Evolutionary conservation across 495 filamentous ascomycete species (phyloP).

Genomic region (Annulohypoxylon nitens): DNA sequence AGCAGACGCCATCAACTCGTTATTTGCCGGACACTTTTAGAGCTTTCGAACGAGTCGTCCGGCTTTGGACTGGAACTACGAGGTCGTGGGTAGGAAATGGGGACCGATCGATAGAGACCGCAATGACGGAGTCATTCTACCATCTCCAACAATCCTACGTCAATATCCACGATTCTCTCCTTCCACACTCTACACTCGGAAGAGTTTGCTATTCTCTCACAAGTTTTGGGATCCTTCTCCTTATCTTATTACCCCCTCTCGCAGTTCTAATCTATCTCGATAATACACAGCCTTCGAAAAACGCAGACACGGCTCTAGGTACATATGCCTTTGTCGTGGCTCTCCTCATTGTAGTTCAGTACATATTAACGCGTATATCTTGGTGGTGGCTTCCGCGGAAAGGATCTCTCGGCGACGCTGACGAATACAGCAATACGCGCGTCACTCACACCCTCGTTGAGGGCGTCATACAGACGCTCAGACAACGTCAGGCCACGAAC

Average conservation of each 20-base stretch:
- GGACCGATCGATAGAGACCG: not conserved
- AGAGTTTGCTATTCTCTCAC: not conserved
- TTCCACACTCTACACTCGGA: not conserved
- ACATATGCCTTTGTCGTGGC: not conserved
- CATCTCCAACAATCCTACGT: slow-evolving; percentile 7
- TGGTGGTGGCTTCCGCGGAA: slow-evolving; percentile 12
- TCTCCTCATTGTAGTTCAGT: not conserved
- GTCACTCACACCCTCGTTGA: slow-evolving; percentile 8
- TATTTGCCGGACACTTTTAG: not conserved
- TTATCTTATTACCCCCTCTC: not conserved
- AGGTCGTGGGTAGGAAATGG: not conserved
- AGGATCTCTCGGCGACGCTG: not conserved
- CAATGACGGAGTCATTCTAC: not conserved
- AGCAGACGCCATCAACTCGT: slow-evolving; percentile 3
- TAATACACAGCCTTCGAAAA: not conserved
- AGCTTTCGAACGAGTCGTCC: slow-evolving; percentile 3
- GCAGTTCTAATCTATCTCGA: slow-evolving; percentile 3
- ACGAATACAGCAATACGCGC: slow-evolving; percentile 1
- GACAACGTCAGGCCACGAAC: slow-evolving; percentile 1
- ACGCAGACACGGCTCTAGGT: slow-evolving; percentile 1
- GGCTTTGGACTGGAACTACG: not conserved
- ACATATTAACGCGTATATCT: not conserved
- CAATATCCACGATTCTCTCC: not conserved
- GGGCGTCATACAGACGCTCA: slow-evolving; percentile 4
- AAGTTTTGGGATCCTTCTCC: not conserved